Evolutionary conservation across 2,329 filamentous ascomycete species (phyloP).

Genomic region (Zalaria sp.): DNA sequence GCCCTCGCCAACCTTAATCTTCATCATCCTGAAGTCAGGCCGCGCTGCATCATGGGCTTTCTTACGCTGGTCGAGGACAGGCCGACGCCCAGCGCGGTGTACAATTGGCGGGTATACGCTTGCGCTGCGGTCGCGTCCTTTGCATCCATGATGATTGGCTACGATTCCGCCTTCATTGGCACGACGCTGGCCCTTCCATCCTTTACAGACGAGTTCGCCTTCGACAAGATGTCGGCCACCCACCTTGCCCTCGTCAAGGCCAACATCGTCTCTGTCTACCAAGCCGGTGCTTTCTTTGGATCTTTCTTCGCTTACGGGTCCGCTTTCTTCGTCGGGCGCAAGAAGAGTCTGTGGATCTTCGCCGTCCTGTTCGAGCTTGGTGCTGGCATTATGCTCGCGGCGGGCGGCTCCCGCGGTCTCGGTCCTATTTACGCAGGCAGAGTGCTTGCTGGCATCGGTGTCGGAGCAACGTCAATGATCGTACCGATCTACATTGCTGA

Average conservation of each 20-base stretch:
- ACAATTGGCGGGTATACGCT: constrained; percentile 46
- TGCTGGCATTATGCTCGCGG: constrained; percentile 58
- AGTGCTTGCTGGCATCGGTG: constrained; percentile 42
- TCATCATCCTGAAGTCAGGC: not conserved
- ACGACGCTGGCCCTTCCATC: constrained; percentile 58
- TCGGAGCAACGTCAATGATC: constrained; percentile 42
- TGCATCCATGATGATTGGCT: constrained; percentile 45
- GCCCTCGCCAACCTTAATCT: not conserved
- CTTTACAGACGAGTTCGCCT: constrained; percentile 55
- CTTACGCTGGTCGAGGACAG: constrained; percentile 24
- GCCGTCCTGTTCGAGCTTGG: constrained; percentile 53
- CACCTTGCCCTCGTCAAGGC: constrained; percentile 48
- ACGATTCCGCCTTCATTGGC: constrained; percentile 66
- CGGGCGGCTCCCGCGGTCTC: constrained; percentile 46
- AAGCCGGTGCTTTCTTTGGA: constrained; percentile 74
- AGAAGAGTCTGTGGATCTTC: constrained; percentile 48
- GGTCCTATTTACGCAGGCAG: constrained; percentile 44
- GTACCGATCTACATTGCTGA: constrained; percentile 47
- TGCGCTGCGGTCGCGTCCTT: constrained; percentile 40
- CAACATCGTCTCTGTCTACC: constrained; percentile 71
- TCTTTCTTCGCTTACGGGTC: constrained; percentile 54
- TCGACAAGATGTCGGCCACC: constrained; percentile 33
- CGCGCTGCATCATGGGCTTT: constrained; percentile 17
- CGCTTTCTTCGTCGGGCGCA: constrained; percentile 54
- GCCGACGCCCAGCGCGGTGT: constrained; percentile 42